Evolutionary conservation across 2,329 filamentous ascomycete genomes (phyloP), one percentile per base, ranked within the genome.

Genomic region (Colletotrichum simmondsii): DNA sequence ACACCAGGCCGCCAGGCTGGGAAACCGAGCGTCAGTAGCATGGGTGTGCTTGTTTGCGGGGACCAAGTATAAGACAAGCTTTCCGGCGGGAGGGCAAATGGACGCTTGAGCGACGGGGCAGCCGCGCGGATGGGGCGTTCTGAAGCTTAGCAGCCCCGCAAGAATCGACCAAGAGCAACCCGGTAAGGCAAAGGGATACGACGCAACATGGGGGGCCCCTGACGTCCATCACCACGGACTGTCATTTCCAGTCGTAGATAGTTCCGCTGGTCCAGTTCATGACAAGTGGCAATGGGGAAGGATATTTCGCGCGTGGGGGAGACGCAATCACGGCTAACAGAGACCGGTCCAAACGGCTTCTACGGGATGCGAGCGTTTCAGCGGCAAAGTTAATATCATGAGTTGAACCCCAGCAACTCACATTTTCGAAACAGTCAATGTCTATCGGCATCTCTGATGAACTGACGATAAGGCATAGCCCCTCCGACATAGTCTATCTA

Each of bases 281-380:
- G 16, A 49, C 42, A 49, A 57, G 54, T 35, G 28, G 14, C 54
- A n/a, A 57, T 57, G 4, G 28, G 8, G 28, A 49, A 4, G 10
- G 54, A 10, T 16, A 30, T 16, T 32, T n/a, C 32, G 16, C 26
- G 26, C 11, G 54, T 57, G 37, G 52, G 46, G 54, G 35, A 54
- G 22, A 28, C 62, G 46, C 26, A 46, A 49, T 65, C 14, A 35
- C n/a, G 24, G 10, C 42, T 24, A 37, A 3, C 14, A 56, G 37
- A 24, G 54, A 7, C 37, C 12, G 12, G 8, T 30, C 28, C 64
- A n/a, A 22, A 22, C 37, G 28, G 26, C 14, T n/a, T 49, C 54
- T 32, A 30, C 37, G 53, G 61, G 53, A 12, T 59, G 37, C 61
- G 52, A 65, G 37, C 28, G 60, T 70, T 70, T 53, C 67, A 65